Base-by-base conservation (phyloP, 768 basidiomycete genomes). In the Butyriboletus loyo region DNA sequence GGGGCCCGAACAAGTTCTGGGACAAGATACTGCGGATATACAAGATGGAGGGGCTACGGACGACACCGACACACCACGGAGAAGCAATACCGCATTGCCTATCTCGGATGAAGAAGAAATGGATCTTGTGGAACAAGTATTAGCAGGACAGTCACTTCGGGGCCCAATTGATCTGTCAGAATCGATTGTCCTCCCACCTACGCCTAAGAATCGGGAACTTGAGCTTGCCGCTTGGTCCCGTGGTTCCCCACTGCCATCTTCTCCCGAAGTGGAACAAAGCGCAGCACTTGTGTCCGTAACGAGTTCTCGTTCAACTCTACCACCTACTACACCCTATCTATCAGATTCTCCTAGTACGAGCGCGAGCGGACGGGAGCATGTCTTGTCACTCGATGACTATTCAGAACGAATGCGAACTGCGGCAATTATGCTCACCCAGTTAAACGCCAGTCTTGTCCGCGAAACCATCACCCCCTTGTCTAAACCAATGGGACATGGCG, bases 391-490 rank as follows among this genome's bases (percentile, higher is more conserved):
- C 22, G 96, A 99, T 61, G 96, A 99, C 60, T 99, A 99, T 72
- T 96, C 96, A 1, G 93, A 98, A 59, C 84, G 97, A 46, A 99
- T 99, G 97, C 85, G 92, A 8, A 97, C 94, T 10, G 97, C 97
- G 10, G 97, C 97, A 10, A 87, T 98, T 56, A 98, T 99, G 97
- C 85, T 99, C 27, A 86, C 97, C 1, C 97, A 99, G 70, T 79
- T 99, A 43, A 97, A 94, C 62, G 86, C 92, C 1, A 91, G 79
- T 62, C 76, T 88, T 46, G 73, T 80, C 28, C 79, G 82, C 56
- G 86, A 88, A 60, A 69, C 77, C 24, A 61, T 75, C 5, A 72
- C 69, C 1, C 49, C 57, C 37, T 49, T 55, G 35, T 48, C 62
- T 22, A 65, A 46, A 46, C 55, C 60, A 34, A 40, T 36, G 25